These are phyloP conservation scores for Solanum sejunctum DNA, from an alignment of 257 asterid genomes.

Conservation along the genomic window DNA sequence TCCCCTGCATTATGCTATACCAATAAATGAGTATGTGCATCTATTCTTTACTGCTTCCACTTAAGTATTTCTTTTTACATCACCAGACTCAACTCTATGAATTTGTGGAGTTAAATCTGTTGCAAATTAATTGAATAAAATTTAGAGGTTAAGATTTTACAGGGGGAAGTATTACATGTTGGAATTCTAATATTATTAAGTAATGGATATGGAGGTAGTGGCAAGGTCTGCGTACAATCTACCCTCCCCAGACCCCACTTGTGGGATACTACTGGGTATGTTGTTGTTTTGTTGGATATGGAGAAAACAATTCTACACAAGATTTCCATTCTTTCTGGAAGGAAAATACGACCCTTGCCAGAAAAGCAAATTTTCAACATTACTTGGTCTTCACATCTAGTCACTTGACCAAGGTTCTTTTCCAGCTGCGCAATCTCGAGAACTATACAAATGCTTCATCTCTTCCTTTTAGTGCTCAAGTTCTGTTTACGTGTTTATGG, in stretches of 20 bases:
- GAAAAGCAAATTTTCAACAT: neutral
- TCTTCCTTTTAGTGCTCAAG: neutral
- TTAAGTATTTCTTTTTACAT: neutral
- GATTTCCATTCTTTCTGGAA: neutral
- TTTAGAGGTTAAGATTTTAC: neutral
- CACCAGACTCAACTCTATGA: neutral
- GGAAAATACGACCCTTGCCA: neutral
- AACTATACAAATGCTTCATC: neutral
- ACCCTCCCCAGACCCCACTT: no score
- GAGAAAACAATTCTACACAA: neutral
- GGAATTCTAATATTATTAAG: neutral
- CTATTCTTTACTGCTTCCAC: neutral
- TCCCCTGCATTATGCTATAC: neutral
- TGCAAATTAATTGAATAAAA: neutral
- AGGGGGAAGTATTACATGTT: neutral
- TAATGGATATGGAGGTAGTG: neutral
- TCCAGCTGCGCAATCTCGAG: neutral
- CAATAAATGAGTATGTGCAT: neutral
- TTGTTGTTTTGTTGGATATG: no score
- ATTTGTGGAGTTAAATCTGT: neutral
- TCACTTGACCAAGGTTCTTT: neutral
- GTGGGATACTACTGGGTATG: no score
- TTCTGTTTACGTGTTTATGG: neutral
- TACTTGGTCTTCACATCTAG: neutral
- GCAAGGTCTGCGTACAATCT: no score